Base-by-base conservation (phyloP, 768 basidiomycete genomes). In the Chlorophyllum brunneum region DNA sequence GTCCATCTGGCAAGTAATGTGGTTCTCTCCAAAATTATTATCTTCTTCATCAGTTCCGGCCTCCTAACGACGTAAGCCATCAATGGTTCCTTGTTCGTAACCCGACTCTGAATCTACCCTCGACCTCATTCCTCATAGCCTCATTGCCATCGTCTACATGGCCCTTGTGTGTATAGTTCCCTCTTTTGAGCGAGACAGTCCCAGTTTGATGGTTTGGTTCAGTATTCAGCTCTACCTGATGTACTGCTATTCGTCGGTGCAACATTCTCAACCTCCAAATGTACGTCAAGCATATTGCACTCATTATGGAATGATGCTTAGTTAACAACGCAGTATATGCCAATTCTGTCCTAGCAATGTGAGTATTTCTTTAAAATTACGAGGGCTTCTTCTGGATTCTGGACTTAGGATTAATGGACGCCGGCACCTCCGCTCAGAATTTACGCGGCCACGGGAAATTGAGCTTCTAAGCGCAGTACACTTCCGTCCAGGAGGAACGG, bases 281-380 rank as follows among this genome's bases (percentile, higher is more conserved):
- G 51, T 53, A 18, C 24, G 51, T 39, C 20, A 8, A 18, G n/a
- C n/a, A 31, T 45, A 11, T 16, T 2, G n/a, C 20, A 20, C 10
- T 23, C n/a, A 24, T 26, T 13, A 34, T 23, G n/a, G n/a, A n/a
- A n/a, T n/a, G n/a, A n/a, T n/a, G n/a, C n/a, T n/a, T n/a, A n/a
- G n/a, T n/a, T n/a, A 7, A 16, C 39, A 11, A 13, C 11, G 6
- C 27, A 53, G 51, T 46, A 16, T 53, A 53, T 23, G 51, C 43
- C 26, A 53, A 53, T 29, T 53, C 51, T 7, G 51, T 45, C 18
- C 37, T 53, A 16, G 51, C 51, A 33, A 53, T 53, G 51, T 53
- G n/a, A 53, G 43, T 23, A 20, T 11, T 16, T 38, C 7, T 3
- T 16, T 24, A 9, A 24, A 16, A 22, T 16, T 16, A 48, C 16